phyloP scores from a whole-genome alignment of 352 stramenopile species.

The Globisporangium viniferum region DNA sequence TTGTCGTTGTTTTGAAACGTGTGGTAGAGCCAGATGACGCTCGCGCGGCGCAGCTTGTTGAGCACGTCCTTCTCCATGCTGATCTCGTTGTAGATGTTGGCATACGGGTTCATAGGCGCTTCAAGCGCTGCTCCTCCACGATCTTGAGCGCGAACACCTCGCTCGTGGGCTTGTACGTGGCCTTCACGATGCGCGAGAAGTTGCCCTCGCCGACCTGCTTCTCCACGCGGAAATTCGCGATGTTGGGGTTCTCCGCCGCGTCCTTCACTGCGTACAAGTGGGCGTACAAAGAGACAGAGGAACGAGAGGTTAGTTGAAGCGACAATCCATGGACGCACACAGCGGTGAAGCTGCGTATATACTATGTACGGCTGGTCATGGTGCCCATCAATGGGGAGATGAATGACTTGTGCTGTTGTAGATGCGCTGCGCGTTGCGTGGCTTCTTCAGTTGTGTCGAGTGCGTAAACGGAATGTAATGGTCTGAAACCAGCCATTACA shows the following conservation, averaged over 20 bases:
- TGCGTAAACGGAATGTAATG: not conserved
- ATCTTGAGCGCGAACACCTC: constrained; percentile 97
- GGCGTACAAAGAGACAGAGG: too few relatives aligned
- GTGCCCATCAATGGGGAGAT: not conserved
- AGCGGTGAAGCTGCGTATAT: not conserved
- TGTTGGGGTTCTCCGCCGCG: constrained; percentile 59
- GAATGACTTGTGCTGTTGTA: not conserved
- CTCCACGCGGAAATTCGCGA: constrained; percentile 70
- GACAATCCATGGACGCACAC: not conserved
- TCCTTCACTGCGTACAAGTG: constrained; percentile 59
- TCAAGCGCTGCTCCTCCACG: constrained; percentile 90
- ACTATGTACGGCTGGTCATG: constrained; percentile 4
- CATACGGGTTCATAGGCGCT: constrained; percentile 88
- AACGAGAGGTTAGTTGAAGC: not conserved
- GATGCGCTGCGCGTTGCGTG: not conserved
- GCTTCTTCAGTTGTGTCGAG: not conserved
- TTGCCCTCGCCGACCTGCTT: constrained; percentile 87
- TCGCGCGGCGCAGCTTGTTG: constrained; percentile 84
- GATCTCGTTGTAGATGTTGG: constrained; percentile 99
- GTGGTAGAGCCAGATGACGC: constrained; percentile 94
- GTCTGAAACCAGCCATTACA: too few relatives aligned
- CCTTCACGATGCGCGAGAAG: constrained; percentile 93
- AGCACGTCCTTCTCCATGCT: constrained; percentile 96
- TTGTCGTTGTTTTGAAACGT: constrained; percentile 95
- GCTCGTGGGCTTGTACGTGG: constrained; percentile 84